Evolutionary conservation across 495 filamentous ascomycete species (phyloP).

Genomic region (Daldinia caldariorum): DNA sequence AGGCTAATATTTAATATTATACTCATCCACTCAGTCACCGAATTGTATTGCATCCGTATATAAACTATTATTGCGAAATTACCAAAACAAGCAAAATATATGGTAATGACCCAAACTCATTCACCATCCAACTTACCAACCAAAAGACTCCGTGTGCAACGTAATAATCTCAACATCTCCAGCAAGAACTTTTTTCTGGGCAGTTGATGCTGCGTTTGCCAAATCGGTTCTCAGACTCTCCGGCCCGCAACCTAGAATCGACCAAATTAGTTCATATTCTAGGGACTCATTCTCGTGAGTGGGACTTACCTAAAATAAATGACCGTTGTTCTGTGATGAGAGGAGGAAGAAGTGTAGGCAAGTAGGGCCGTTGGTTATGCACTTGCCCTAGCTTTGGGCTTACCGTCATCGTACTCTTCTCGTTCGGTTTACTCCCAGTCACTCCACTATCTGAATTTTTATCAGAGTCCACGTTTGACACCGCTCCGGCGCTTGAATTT

Average conservation of each 20-base stretch:
- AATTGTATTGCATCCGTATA: too few species aligned
- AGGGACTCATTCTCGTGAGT: background rate
- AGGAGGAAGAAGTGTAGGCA: conserved; percentile 24
- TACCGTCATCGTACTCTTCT: conserved; percentile 19
- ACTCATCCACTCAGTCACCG: background rate
- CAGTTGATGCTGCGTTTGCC: conserved; percentile 68
- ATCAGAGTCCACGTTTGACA: conserved; percentile 20
- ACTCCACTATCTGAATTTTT: conserved; percentile 24
- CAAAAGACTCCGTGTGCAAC: conserved; percentile 72
- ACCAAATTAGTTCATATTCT: background rate
- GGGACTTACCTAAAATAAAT: conserved; percentile 33
- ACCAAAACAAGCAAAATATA: background rate
- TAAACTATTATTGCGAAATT: too few species aligned
- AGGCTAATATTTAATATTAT: background rate
- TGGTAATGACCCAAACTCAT: background rate
- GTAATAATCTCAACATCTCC: conserved; percentile 72
- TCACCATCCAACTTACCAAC: conserved; percentile 32
- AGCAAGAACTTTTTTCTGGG: conserved; percentile 69
- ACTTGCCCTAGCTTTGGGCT: conserved; percentile 33
- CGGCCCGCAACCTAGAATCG: conserved; percentile 67
- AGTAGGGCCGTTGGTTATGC: conserved; percentile 25
- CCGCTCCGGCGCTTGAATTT: conserved; percentile 16
- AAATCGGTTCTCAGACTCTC: conserved; percentile 75
- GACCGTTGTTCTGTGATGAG: conserved; percentile 25
- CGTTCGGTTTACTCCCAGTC: conserved; percentile 13